Evolutionary conservation across 2,329 filamentous ascomycete species (phyloP), one percentile per base, ranked within the genome.

Genomic region (Cryphonectria naterciae): DNA sequence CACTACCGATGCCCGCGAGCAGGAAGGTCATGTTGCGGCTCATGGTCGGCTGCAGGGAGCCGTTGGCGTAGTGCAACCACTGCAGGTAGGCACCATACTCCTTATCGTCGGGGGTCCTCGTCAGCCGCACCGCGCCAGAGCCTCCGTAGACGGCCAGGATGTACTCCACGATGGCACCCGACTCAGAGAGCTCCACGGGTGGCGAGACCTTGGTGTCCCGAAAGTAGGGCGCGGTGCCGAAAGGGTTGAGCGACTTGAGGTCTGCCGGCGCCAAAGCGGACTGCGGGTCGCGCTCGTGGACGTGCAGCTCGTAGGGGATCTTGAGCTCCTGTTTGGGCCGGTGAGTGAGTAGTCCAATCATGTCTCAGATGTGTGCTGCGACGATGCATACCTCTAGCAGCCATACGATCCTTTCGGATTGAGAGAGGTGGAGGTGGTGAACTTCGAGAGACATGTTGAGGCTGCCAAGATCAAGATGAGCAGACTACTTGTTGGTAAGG

Each of bases 401-500:
- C 85, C 87, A 92, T 75, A 86, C 80, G 67, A 91, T 83, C 56
- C 90, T 88, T 77, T 92, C 89, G 49, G 88, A 90, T 77, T 91
- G 88, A 15, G 87, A 89, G 77, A 83, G 75, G 62, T 83, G 80
- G n/a, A 89, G 84, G 74, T 89, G 87, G 75, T 89, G 86, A 28
- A 88, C 74, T 41, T 78, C 79, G 60, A 86, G 77, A 60, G 61
- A 68, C 74, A 72, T 74, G 35, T 41, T 67, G n/a, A 35, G 8
- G n/a, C 41, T n/a, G 15, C 15, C 15, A 37, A 22, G 56, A 11
- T 37, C 28, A 61, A 19, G 15, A 37, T 22, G 28, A 39, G 22
- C 7, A 39, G 46, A 25, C 32, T 61, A 19, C 32, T 61, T n/a
- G 54, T 58, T 28, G 19, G 54, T 8, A 28, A 35, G 54, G 15